Base-by-base conservation (phyloP, 2,329 filamentous ascomycete species). In the Neofusicoccum sp. region DNA sequence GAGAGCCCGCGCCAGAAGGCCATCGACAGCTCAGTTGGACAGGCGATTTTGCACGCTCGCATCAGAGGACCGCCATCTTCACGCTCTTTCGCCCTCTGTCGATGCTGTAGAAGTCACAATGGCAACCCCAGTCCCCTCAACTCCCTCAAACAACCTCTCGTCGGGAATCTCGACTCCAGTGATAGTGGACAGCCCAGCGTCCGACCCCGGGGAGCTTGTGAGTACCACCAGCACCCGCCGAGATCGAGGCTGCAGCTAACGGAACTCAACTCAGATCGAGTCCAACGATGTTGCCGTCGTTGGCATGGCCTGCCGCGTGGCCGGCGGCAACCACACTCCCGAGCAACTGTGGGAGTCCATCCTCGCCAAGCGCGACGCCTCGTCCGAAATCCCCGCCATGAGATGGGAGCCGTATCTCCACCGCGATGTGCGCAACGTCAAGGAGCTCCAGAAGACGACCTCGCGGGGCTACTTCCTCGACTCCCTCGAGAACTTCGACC, bases 311-410 rank as follows among this genome's bases (percentile, higher is more conserved):
- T 77, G 74, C 60, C 71, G 74, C 16, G 66, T 70, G 1, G 69
- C 74, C 3, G 73, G 75, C 6, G 70, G 66, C 3, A 72, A 69
- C 39, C 58, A 73, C 54, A 67, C 62, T 22, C 74, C 72, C 0
- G 73, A 74, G 22, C 64, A 73, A 34, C 71, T 77, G 7, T 77
- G 75, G 75, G 31, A 74, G n/a, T 71, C 69, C 31, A 54, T 77
- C 4, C 43, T 74, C 7, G 58, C 70, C 8, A 70, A 74, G 64
- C 67, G 67, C 14, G 67, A 68, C 56, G 70, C 69, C 11, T 70
- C 69, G 4, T 66, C 70, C 6, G 70, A 75, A 33, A 67, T 74
- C 6, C 74, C 73, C 11, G 6, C 44, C 3, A 63, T 66, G 48
- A 68, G 74, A 16, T 76, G 73, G 74, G 73, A 72, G 64, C 70